Conservation (phyloP, 78 protist genomes). For the Chrysochromulina tobinii region DNA sequence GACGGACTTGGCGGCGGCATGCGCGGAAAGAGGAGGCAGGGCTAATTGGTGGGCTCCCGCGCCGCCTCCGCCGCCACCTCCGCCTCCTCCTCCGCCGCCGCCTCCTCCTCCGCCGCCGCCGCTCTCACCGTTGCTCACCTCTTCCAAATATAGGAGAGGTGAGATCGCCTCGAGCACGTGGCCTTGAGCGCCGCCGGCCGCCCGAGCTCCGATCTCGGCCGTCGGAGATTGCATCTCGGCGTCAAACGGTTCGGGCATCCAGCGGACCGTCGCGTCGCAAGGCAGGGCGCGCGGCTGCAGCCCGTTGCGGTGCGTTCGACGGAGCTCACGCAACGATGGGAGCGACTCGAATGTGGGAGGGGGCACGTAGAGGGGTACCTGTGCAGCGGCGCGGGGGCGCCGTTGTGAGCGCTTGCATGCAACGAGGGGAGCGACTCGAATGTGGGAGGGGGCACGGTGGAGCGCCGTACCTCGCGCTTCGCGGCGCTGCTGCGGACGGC, state of each 20-base stretch:
- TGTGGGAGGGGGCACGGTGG: too few species aligned
- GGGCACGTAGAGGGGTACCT: too few species aligned
- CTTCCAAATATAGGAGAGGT: neutral
- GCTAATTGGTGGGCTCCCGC: too few species aligned
- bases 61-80: too few species aligned
- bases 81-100: neutral
- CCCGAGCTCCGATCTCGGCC: neutral
- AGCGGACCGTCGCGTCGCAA: neutral
- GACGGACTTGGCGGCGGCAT: neutral
- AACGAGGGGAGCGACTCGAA: neutral
- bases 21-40: too few species aligned
- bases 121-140: neutral
- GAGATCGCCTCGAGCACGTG: neutral
- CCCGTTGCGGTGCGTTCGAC: neutral
- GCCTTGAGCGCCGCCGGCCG: neutral
- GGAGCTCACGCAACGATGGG: neutral
- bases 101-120: neutral
- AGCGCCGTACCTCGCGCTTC: too few species aligned
- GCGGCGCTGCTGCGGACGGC: too few species aligned
- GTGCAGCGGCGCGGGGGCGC: too few species aligned
- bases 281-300: neutral
- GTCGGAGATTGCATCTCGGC: neutral
- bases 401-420: neutral
- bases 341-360: neutral
- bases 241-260: neutral